Evolutionary conservation across 73 alveolate genomes (phyloP).

Genomic region (Tetrahymena borealis): DNA sequence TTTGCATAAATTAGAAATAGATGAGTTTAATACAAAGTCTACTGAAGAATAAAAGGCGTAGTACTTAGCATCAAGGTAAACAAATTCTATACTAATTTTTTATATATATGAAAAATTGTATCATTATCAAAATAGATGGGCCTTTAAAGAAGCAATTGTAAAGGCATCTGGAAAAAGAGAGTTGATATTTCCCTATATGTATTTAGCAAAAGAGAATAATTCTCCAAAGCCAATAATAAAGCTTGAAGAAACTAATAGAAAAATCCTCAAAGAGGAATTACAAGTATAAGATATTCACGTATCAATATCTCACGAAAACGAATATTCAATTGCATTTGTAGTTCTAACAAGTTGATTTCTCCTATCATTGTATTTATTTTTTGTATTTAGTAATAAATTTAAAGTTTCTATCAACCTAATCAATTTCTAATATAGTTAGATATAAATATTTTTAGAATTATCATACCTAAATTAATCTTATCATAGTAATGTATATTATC

Average conservation of each 20-base stretch:
- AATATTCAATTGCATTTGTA: slow-evolving; percentile 52
- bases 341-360: not conserved
- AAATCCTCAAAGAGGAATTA: slow-evolving; percentile 14
- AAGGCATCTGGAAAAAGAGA: slow-evolving; percentile 53
- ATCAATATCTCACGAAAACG: slow-evolving; percentile 51
- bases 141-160: slow-evolving; percentile 65
- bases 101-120: too few species aligned
- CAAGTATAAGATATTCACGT: slow-evolving; percentile 6
- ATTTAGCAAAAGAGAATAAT: not conserved
- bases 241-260: slow-evolving; percentile 16
- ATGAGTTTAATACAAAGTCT: slow-evolving; percentile 3
- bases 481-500: too few species aligned
- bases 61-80: not conserved
- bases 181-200: slow-evolving; percentile 38
- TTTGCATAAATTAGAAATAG: not conserved
- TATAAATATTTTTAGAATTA: too few species aligned
- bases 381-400: too few species aligned
- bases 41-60: slow-evolving; percentile 12
- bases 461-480: too few species aligned
- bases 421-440: too few species aligned
- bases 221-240: not conserved
- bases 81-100: too few species aligned
- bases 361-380: too few species aligned
- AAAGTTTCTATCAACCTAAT: too few species aligned
- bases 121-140: slow-evolving; percentile 79